phyloP scores from a whole-genome alignment of 2,329 filamentous ascomycete species.

The Phialophora verrucosa region DNA sequence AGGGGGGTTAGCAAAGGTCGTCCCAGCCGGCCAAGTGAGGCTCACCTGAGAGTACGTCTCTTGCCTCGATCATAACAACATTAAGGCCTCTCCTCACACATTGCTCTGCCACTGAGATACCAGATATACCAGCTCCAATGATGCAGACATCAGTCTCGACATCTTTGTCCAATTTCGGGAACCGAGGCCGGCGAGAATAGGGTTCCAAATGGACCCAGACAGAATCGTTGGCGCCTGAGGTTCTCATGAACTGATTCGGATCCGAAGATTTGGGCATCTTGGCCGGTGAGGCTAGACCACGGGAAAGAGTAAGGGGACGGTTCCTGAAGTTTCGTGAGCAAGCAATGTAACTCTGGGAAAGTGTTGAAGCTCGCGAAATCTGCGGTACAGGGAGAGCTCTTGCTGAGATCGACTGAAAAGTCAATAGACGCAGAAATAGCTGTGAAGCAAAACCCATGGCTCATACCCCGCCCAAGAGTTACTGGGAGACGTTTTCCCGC shows the following conservation, averaged over 20 bases:
- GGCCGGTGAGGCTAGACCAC: constrained; percentile 1
- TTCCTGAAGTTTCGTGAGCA: not conserved
- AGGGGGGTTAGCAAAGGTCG: not conserved
- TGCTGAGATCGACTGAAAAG: not conserved
- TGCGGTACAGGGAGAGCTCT: not conserved
- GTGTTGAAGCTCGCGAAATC: not conserved
- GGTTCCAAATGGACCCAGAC: constrained; percentile 61
- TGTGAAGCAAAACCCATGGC: constrained; percentile 3
- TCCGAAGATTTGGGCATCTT: constrained; percentile 13
- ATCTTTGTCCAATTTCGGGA: constrained; percentile 51
- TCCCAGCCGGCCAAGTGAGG: not conserved
- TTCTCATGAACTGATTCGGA: constrained; percentile 47
- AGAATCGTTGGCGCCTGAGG: constrained; percentile 58
- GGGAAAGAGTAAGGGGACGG: not conserved
- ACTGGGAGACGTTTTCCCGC: not conserved
- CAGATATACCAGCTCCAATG: constrained; percentile 60
- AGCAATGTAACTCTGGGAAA: not conserved
- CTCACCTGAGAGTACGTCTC: constrained; percentile 51
- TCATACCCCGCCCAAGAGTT: not conserved
- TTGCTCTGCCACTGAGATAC: constrained; percentile 60
- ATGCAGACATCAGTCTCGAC: constrained; percentile 58
- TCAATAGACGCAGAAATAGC: not conserved
- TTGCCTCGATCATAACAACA: constrained; percentile 61
- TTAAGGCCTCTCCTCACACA: constrained; percentile 57
- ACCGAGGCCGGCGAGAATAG: constrained; percentile 53